Evolutionary conservation across 306 rosid species (phyloP), one percentile per base, ranked within the genome.

Genomic region (Styphnolobium japonicum): DNA sequence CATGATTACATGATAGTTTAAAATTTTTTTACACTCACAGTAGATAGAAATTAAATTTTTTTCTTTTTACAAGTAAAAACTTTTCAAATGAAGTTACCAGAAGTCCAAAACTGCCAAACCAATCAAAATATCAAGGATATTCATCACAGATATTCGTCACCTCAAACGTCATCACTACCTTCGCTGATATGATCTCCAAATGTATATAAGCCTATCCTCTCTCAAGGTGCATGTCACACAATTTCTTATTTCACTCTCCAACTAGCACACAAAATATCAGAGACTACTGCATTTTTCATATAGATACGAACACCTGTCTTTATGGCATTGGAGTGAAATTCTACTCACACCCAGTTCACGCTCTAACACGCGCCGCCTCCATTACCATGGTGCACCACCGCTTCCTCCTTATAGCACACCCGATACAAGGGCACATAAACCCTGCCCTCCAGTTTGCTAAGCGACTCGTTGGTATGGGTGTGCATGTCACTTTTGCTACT

Each of bases 391-490:
- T 29, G 3, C 84, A 73, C 0, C 84, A 64, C 22, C 84, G 80
- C 29, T 60, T 88, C 72, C 85, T 90, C 16, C 40, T 85, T 4
- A 25, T 86, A 19, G 8, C 91, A 2, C 83, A 73, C 55, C 86
- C 89, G 0, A 3, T 62, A 1, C 92, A 84, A 56, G 89, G 95
- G 57, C 90, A 85, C 67, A 40, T 91, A 42, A 91, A 87, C 79
- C 92, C 90, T 0, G 16, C 85, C 6, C 77, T 91, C 51, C 86
- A 85, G 10, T 69, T 87, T 36, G 85, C 91, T 43, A 84, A 74
- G 34, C 51, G 80, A 5, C 87, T 88, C 64, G 7, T 27, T n/a
- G 10, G 45, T 12, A 36, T 40, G 14, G 87, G 90, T 4, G 79
- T 61, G 1, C 49, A 71, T 1, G 92, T 88, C 55, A 87, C 96